These are phyloP conservation scores for Hypomontagnella monticulosa DNA, from an alignment of 495 filamentous ascomycete species.

Conservation along the genomic window DNA sequence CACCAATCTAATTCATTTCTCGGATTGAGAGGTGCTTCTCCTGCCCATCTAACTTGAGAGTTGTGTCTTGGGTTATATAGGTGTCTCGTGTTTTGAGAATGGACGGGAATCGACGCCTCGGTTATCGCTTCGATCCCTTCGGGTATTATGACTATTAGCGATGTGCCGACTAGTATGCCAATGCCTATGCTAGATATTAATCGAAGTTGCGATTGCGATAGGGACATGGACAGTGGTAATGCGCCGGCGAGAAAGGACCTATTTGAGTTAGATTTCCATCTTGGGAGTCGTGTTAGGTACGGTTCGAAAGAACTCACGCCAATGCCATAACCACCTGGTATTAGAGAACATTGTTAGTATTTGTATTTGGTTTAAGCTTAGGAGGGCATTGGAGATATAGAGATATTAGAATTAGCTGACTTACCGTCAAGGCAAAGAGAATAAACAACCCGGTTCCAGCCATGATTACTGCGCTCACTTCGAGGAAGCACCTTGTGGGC, in stretches of 20 bases:
- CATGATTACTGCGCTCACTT: conserved; percentile 41
- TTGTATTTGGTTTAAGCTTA: background rate
- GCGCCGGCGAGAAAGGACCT: conserved; percentile 96
- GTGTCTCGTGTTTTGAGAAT: conserved; percentile 51
- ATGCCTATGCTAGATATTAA: conserved; percentile 92
- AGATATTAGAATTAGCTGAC: conserved; percentile 23
- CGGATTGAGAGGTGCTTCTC: conserved; percentile 6
- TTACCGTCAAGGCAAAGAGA: conserved; percentile 76
- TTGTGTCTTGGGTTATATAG: conserved; percentile 33
- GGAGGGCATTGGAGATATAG: background rate
- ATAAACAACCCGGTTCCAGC: conserved; percentile 74
- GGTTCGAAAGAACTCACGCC: conserved; percentile 69
- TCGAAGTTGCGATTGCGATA: conserved; percentile 88
- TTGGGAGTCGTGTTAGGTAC: conserved; percentile 11
- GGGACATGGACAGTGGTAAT: conserved; percentile 86
- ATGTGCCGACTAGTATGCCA: conserved; percentile 93
- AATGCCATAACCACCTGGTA: conserved; percentile 84
- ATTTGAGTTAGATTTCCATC: conserved; percentile 39
- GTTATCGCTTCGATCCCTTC: conserved; percentile 95
- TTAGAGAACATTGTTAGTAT: conserved; percentile 33
- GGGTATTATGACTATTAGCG: conserved; percentile 95
- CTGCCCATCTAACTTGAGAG: conserved; percentile 37
- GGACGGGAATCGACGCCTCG: conserved; percentile 60
- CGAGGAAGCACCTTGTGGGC: conserved; percentile 25
- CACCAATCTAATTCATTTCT: conserved; percentile 10